phyloP scores from a whole-genome alignment of 768 basidiomycete species.

The Multifurca ochricompacta region DNA sequence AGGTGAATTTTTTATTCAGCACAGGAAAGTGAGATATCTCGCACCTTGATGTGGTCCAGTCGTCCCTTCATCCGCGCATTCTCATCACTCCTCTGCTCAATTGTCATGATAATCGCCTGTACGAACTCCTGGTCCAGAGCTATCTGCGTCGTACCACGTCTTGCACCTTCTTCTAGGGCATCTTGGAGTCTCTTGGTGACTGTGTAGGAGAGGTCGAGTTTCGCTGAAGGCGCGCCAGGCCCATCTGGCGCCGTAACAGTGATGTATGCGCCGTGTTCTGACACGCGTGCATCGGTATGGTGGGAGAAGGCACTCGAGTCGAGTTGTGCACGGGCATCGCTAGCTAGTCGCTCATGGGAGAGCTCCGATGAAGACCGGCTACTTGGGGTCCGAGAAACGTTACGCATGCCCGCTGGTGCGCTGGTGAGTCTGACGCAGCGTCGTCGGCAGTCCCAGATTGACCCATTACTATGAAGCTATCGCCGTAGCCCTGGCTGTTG shows the following conservation, averaged over 20 bases:
- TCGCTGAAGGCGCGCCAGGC: constrained; percentile 23
- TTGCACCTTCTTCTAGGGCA: constrained; percentile 49
- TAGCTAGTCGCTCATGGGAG: constrained; percentile 21
- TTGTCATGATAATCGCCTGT: constrained; percentile 55
- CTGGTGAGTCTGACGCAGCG: background rate
- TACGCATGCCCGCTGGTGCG: background rate
- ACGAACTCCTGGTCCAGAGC: constrained; percentile 68
- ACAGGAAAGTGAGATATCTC: constrained; percentile 21
- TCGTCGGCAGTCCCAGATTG: background rate
- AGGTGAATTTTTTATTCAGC: background rate
- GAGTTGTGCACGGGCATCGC: constrained; percentile 20
- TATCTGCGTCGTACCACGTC: constrained; percentile 51
- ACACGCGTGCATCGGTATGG: constrained; percentile 15
- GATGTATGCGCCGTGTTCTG: constrained; percentile 30
- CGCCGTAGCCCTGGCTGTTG: constrained; percentile 14
- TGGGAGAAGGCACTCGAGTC: constrained; percentile 25
- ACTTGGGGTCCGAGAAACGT: background rate
- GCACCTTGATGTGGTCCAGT: constrained; percentile 83
- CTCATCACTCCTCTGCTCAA: constrained; percentile 59
- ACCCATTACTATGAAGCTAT: background rate
- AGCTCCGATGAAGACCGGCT: constrained; percentile 30
- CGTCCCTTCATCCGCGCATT: constrained; percentile 59
- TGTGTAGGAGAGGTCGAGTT: constrained; percentile 37
- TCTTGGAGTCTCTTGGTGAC: constrained; percentile 51
- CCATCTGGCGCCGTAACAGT: constrained; percentile 40